Evolutionary conservation across 2,329 filamentous ascomycete species (phyloP).

Genomic region (Monosporascus sp.): DNA sequence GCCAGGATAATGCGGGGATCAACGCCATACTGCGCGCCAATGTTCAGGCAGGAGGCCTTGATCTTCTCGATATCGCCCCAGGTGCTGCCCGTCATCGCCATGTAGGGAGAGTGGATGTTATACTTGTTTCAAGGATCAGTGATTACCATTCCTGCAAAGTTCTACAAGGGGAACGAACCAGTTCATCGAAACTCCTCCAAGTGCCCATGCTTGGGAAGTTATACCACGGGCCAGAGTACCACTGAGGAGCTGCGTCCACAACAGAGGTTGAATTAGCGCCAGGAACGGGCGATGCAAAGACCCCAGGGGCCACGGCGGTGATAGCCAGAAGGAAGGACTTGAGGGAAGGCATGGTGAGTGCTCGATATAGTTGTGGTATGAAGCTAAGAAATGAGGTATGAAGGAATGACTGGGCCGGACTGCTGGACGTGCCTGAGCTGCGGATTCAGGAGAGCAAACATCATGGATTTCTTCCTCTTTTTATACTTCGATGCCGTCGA

Average conservation of each 20-base stretch:
- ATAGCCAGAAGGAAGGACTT: not conserved
- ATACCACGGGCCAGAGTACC: not conserved
- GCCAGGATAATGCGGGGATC: slow-evolving; percentile 28
- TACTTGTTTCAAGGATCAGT: not conserved
- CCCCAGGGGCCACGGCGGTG: not conserved
- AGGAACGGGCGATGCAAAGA: not conserved
- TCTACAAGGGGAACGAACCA: not conserved
- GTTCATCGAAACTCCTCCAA: not conserved
- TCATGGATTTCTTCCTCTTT: no score
- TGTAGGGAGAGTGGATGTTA: not conserved
- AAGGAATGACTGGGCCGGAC: no score
- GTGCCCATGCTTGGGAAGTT: not conserved
- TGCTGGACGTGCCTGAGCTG: no score
- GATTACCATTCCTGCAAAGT: not conserved
- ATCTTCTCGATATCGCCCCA: not conserved
- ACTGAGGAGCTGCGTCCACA: not conserved
- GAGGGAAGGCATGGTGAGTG: not conserved
- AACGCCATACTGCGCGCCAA: not conserved
- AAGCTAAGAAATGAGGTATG: no score
- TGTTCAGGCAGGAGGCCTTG: not conserved
- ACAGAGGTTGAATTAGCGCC: not conserved
- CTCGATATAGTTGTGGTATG: no score
- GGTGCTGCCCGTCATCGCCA: not conserved
- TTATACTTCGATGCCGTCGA: no score
- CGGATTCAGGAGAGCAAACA: no score